phyloP scores from a whole-genome alignment of 75 land plant genomes.

The Larix kaempferi region DNA sequence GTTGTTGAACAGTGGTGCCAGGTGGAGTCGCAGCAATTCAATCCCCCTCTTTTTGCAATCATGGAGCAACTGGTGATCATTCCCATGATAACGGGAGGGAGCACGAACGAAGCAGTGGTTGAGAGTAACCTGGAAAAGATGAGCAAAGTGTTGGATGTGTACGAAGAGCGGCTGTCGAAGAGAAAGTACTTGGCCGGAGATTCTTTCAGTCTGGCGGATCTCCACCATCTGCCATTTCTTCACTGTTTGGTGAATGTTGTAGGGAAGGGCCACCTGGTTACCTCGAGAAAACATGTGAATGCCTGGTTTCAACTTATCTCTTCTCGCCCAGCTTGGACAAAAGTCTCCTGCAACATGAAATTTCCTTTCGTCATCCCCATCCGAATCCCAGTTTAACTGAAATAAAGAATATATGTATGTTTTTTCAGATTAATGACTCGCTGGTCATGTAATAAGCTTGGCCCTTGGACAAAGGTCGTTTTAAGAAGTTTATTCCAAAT shows the following conservation, averaged over 20 bases:
- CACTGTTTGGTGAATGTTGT: conserved; percentile 20
- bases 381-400: too few species aligned
- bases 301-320: conserved; percentile 48
- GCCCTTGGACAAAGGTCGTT: too few species aligned
- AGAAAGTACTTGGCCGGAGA: conserved; percentile 39
- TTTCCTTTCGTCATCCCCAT: too few species aligned
- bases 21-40: conserved; percentile 50
- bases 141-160: conserved; percentile 36
- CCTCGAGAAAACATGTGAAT: conserved; percentile 31
- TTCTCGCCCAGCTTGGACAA: conserved; percentile 38
- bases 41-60: conserved; percentile 16
- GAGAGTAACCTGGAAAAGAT: conserved; percentile 21
- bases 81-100: conserved; percentile 17
- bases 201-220: conserved; percentile 37
- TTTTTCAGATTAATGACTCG: too few species aligned
- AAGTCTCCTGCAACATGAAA: conserved; percentile 1
- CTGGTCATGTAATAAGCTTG: too few species aligned
- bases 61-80: conserved; percentile 20
- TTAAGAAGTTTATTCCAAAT: too few species aligned
- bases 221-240: conserved; percentile 25
- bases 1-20: conserved; percentile 48
- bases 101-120: conserved; percentile 16
- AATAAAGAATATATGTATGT: too few species aligned
- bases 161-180: conserved; percentile 22
- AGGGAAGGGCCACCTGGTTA: conserved; percentile 18